Percentiles rank a stretch among this genome's conserved stretches.
Evolutionary conservation across 345 rosid species (phyloP).

Genomic region (Aquilaria yunnanensis): DNA sequence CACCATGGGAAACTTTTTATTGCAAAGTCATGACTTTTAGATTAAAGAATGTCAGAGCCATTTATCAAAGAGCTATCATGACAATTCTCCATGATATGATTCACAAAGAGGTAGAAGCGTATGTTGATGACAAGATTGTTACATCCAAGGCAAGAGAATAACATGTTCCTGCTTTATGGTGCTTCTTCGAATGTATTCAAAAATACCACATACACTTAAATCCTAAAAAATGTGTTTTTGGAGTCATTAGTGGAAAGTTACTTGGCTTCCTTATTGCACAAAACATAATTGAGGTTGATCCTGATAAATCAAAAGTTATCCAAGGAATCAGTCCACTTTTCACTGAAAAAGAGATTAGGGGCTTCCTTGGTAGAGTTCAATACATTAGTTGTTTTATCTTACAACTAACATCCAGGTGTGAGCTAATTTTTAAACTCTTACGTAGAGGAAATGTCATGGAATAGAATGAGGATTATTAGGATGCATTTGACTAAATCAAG

Average conservation of each 20-base stretch:
- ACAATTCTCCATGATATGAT: no score
- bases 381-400: neutral
- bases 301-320: neutral
- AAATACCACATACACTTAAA: neutral
- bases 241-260: neutral
- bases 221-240: neutral
- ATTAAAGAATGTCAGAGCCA: no score
- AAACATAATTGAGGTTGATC: neutral
- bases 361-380: neutral
- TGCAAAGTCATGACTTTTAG: no score
- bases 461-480: neutral
- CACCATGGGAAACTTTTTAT: no score
- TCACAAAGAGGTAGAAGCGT: no score
- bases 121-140: no score
- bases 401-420: neutral
- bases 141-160: no score
- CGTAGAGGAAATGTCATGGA: no score
- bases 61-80: no score
- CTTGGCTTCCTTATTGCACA: no score
- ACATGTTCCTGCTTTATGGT: no score
- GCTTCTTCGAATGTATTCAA: neutral
- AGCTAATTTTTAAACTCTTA: neutral
- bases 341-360: neutral
- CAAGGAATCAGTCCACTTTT: neutral
- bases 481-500: neutral